Percentiles rank a stretch among this genome's conserved stretches.
Conservation (phyloP, 768 basidiomycete species). For the Mycena crocata region DNA sequence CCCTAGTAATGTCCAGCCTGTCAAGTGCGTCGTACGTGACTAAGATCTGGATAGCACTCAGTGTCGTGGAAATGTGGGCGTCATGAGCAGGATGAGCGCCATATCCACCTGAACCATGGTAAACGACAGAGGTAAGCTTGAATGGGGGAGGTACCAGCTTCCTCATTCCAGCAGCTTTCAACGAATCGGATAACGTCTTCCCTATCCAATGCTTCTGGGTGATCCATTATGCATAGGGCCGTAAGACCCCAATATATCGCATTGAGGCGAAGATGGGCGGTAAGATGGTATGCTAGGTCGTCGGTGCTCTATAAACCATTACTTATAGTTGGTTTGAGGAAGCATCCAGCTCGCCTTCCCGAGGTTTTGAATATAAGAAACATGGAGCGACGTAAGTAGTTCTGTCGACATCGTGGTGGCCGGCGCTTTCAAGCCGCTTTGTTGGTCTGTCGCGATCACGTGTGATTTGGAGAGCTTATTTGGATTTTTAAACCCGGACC, state of each 20-base stretch:
- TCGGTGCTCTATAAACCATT: constrained; percentile 70
- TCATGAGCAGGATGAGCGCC: constrained; percentile 95
- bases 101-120: constrained; percentile 75
- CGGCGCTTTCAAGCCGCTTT: too few species aligned
- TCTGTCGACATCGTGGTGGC: constrained; percentile 26
- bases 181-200: constrained; percentile 92
- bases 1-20: constrained; percentile 73
- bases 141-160: constrained; percentile 66
- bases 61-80: constrained; percentile 86
- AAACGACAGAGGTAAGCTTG: constrained; percentile 10
- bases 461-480: neutral
- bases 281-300: constrained; percentile 90
- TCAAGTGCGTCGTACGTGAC: constrained; percentile 86
- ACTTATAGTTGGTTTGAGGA: neutral
- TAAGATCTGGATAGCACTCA: constrained; percentile 94
- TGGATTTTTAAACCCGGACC: too few species aligned
- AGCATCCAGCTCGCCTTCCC: constrained; percentile 62
- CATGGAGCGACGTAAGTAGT: constrained; percentile 67
- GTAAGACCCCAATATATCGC: constrained; percentile 97
- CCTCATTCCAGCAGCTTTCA: constrained; percentile 95
- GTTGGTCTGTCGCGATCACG: constrained; percentile 17
- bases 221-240: constrained; percentile 84
- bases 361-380: constrained; percentile 80
- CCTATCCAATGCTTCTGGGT: constrained; percentile 80
- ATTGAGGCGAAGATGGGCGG: constrained; percentile 93